phyloP scores from a whole-genome alignment of 139 green algal species.

The Volvox africanus region DNA sequence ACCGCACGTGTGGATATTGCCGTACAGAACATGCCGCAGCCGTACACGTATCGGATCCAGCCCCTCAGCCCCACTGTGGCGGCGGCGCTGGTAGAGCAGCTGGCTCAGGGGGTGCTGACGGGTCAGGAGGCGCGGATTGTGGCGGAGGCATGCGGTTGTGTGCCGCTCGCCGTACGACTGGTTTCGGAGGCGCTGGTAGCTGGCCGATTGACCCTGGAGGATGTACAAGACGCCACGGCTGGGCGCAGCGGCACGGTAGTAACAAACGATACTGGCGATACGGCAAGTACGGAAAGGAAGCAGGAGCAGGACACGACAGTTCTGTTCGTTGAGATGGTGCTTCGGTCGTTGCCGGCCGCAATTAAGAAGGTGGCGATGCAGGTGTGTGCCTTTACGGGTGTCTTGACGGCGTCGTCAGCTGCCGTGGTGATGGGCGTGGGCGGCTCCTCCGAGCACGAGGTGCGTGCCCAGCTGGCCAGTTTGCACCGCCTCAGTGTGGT shows the following conservation, averaged over 20 bases:
- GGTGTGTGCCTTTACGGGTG: neutral
- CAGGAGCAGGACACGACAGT: neutral
- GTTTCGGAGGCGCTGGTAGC: constrained; percentile 29
- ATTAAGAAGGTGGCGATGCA: constrained; percentile 16
- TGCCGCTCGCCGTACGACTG: constrained; percentile 15
- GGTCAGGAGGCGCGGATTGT: neutral
- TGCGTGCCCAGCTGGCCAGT: neutral
- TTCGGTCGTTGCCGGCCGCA: neutral
- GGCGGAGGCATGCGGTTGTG: constrained; percentile 16
- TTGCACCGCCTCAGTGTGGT: neutral
- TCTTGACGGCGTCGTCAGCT: neutral
- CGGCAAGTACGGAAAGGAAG: neutral
- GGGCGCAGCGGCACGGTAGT: neutral
- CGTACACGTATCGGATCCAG: constrained; percentile 6
- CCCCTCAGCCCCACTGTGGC: neutral
- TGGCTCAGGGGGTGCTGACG: neutral
- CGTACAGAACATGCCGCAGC: constrained; percentile 5
- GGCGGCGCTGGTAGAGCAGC: neutral
- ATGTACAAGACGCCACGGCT: neutral
- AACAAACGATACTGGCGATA: neutral
- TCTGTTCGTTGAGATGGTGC: constrained; percentile 19
- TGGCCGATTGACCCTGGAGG: constrained; percentile 4
- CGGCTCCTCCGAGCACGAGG: neutral
- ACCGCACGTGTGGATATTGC: constrained; percentile 1
- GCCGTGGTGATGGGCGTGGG: neutral